Base-by-base conservation (phyloP, 768 basidiomycete species). In the Lactarius pseudohatsudake region DNA sequence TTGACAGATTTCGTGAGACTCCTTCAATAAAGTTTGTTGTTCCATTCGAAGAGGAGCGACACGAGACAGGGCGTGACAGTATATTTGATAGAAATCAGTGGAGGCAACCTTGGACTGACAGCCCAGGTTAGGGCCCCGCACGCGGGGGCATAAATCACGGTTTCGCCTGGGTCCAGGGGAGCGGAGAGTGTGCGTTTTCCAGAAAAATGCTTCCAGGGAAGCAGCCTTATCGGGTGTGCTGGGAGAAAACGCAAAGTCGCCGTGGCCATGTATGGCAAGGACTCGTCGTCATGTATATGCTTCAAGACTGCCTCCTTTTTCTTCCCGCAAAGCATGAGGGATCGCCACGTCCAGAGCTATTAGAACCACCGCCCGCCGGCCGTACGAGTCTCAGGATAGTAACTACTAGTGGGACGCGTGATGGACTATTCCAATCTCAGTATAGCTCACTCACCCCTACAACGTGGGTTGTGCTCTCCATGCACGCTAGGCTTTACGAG, bases 131-230 rank as follows among this genome's bases (percentile, higher is more conserved):
- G 22, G 40, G 54, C 28, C 9, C 47, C 53, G 32, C 28, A 57
- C 59, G 13, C 11, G 28, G 57, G 40, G 30, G 26, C 47, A 22
- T 57, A n/a, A n/a, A 40, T 30, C 36, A 34, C 30, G 40, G 32
- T 38, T 13, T 13, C 41, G 15, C 65, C 65, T 62, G 65, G 65
- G 65, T 62, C 65, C 65, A 62, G 65, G 65, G 65, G 47, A 57
- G 32, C 45, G 65, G 61, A 50, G 64, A 53, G 36, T 15, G 57
- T 13, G 30, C 8, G 20, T 41, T 53, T 66, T 61, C 65, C 50
- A 26, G 22, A 66, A 45, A 62, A 62, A 53, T 1, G 1, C 10
- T 30, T 60, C 28, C 55, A 36, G 55, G 65, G 61, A 66, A 43
- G 54, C 10, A 32, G 28, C 30, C 60, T 62, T 66, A 66, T 66